Base-by-base conservation (phyloP, 177 flowering plant species). In the Tripterygium wilfordii region DNA sequence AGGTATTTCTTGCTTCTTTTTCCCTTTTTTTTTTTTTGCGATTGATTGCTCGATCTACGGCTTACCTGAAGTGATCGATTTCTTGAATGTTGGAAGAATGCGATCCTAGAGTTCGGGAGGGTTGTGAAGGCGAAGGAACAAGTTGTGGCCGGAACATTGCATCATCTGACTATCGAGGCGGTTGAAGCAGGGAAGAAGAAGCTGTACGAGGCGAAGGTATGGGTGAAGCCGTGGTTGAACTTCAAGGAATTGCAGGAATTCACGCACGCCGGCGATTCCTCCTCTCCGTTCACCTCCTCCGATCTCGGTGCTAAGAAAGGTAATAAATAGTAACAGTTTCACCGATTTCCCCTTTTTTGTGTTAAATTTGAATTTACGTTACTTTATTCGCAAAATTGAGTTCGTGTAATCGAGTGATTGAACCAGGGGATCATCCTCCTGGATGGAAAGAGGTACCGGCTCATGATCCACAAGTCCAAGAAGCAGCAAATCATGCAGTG, bases 171-270 rank as follows among this genome's bases (percentile, higher is more conserved):
- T 0, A 45, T 90, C 29, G 96, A 90, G 68, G 95, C 60, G 5
- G 51, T 72, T 32, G 96, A 90, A 2, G 83, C 79, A 3, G 96
- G 96, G 1, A 73, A 74, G 70, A 88, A 76, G 63, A 79, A 79
- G 66, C 57, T 87, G 2, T 90, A 83, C 60, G 88, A 87, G 54
- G 95, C 95, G 0, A 88, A 91, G 67, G 77, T 91, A 4, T 88
- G 88, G 95, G 95, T 83, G 45, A 85, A 88, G 71, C 88, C 92
- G 12, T 91, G 96, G 98, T 26, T 78, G 85, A 64, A 83, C 51
- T 85, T 83, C 66, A 88, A 79, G 68, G 78, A 91, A 50, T 58
- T 91, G 56, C 83, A 78, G 66, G 96, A 88, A 40, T 91, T 91
- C 69, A 83, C 74, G 68, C 81, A 66, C 38, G 70, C 67, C 33